phyloP scores from a whole-genome alignment of 2,329 filamentous ascomycete genomes.

The Botryotinia calthae region DNA sequence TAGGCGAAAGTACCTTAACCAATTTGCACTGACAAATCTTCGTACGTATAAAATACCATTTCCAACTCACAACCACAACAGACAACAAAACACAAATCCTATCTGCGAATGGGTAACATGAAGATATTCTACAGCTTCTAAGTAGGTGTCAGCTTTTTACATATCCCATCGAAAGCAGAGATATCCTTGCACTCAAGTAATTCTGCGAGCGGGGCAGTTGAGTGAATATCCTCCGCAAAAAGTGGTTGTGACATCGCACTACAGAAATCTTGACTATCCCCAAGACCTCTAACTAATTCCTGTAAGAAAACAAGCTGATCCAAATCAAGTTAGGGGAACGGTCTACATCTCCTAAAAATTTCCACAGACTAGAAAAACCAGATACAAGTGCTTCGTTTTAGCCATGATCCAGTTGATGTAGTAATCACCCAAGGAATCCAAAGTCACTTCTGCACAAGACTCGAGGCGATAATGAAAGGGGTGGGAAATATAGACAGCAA shows the following conservation, averaged over 20 bases:
- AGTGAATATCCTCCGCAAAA: background rate
- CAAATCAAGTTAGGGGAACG: background rate
- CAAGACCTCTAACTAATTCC: background rate
- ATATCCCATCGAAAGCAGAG: background rate
- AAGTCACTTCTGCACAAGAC: background rate
- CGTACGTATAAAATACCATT: background rate
- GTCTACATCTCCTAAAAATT: background rate
- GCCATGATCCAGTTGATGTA: background rate
- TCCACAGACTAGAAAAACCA: too few relatives aligned
- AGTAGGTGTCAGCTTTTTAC: too few relatives aligned
- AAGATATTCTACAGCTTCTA: background rate
- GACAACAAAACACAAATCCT: background rate
- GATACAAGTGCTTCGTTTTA: background rate
- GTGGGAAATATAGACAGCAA: background rate
- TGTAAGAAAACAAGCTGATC: background rate
- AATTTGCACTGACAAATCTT: background rate
- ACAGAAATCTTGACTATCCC: background rate
- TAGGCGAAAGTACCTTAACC: background rate
- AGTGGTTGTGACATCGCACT: background rate
- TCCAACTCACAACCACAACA: background rate
- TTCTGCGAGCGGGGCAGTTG: background rate
- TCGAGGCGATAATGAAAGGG: background rate
- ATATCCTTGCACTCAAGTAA: background rate
- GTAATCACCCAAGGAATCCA: accelerated
- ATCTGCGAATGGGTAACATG: background rate